Base-by-base conservation (phyloP, 1,284 basidiomycete genomes). In the Cryptococcus sp. region DNA sequence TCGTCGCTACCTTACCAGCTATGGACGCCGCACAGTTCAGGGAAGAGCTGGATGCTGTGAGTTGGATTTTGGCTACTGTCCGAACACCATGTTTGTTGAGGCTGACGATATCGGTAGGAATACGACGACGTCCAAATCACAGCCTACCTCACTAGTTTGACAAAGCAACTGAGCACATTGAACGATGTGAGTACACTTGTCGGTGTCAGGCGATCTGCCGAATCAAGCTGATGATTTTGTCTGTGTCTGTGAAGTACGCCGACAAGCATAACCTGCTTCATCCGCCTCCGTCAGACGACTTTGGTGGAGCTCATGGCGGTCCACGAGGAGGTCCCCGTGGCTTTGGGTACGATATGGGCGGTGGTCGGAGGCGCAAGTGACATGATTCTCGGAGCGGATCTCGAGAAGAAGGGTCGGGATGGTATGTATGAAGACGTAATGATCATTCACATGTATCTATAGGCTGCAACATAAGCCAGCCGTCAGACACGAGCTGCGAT, bases 111-210 rank as follows among this genome's bases (percentile, higher is more conserved):
- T 5, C 23, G 46, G 25, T 65, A 95, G 92, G 95, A 99, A 84
- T 91, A 94, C 78, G 89, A 91, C 73, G 94, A 99, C 73, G 92
- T 94, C 10, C 90, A 97, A 63, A 82, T 99, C 23, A 96, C 92
- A 1, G 86, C 88, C 10, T 92, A 93, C 76, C 82, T 99, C 17
- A 88, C 92, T 0, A 85, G 87, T 10, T 79, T 98, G 63, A 98
- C 93, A 0, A 93, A 91, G 76, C 89, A 90, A 41, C 83, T 95
- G 7, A 89, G 89, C 65, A 84, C 88, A 4, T 80, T 96, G 56
- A 95, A 94, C 73, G 91, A 96, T 70, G 94, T 96, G 71, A 76
- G 19, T 17, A 22, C 17, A n/a, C 42, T 25, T 48, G 7, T 17
- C 20, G 17, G n/a, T 42, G 41, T 16, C 25, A 3, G 2, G 5